Evolutionary conservation across 2,329 filamentous ascomycete species (phyloP).

Genomic region (Pestalotiopsis sp.): DNA sequence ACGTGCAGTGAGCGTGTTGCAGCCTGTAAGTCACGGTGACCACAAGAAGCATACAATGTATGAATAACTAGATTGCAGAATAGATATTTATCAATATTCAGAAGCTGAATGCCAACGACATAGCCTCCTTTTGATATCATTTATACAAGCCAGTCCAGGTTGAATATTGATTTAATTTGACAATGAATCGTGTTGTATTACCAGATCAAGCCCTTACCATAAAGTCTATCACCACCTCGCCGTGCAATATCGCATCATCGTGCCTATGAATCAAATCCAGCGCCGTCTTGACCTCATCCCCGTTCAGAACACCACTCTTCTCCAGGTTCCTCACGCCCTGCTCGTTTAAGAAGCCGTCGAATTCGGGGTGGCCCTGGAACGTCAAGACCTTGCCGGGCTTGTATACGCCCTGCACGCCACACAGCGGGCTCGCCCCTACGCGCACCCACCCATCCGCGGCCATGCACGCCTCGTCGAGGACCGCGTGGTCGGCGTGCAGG

Average conservation of each 20-base stretch:
- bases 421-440: conserved; percentile 9
- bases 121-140: too few species aligned
- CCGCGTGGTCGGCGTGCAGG: conserved; percentile 6
- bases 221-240: background rate
- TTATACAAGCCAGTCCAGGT: too few species aligned
- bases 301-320: background rate
- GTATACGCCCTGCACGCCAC: conserved; percentile 11
- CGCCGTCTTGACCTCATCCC: background rate
- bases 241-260: background rate
- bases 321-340: background rate
- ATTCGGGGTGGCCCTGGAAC: conserved; percentile 16
- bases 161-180: background rate
- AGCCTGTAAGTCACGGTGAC: too few species aligned
- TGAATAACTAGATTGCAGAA: too few species aligned
- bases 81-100: too few species aligned
- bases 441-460: background rate
- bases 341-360: background rate
- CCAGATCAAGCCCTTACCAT: background rate
- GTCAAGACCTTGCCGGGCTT: conserved; percentile 15
- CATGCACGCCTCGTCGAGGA: background rate
- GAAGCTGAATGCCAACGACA: too few species aligned
- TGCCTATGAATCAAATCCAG: background rate
- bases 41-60: too few species aligned
- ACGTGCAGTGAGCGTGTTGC: too few species aligned
- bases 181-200: background rate